Conservation (phyloP, 768 basidiomycete genomes). For the Tylopilus intermedius region DNA sequence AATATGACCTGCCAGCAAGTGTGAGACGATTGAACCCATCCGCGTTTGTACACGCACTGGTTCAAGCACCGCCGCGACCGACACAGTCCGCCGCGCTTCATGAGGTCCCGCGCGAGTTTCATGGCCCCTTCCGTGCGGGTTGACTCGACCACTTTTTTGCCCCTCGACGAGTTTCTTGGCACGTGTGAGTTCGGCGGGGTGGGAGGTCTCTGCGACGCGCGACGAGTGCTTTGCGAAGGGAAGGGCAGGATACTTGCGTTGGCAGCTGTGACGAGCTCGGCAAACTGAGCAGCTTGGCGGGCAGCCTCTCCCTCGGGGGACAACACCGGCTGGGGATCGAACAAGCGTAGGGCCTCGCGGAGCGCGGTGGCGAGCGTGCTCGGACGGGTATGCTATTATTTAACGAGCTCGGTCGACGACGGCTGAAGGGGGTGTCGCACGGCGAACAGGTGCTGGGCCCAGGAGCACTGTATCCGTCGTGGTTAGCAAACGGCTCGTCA, state of each 20-base stretch:
- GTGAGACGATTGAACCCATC: no score
- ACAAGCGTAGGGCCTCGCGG: constrained; percentile 56
- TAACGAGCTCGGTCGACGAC: constrained; percentile 61
- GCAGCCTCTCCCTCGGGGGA: constrained; percentile 40
- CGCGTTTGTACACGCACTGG: no score
- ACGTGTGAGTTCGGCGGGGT: constrained; percentile 62
- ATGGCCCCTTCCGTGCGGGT: constrained; percentile 68
- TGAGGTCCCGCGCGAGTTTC: constrained; percentile 79
- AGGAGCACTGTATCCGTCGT: constrained; percentile 31
- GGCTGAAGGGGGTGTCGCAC: constrained; percentile 56
- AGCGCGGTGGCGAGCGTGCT: constrained; percentile 70
- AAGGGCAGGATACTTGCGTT: constrained; percentile 75
- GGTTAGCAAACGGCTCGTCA: constrained; percentile 60
- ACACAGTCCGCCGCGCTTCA: constrained; percentile 74
- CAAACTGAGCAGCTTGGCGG: constrained; percentile 50
- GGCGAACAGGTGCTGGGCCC: constrained; percentile 14
- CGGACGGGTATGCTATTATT: constrained; percentile 54
- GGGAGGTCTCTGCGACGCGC: constrained; percentile 78
- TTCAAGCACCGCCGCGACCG: constrained; percentile 40
- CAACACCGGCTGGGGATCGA: constrained; percentile 43
- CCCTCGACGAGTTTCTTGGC: constrained; percentile 68
- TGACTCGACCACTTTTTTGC: constrained; percentile 56
- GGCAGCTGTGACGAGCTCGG: constrained; percentile 56
- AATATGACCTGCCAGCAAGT: no score
- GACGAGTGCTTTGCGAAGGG: constrained; percentile 73